Base-by-base conservation (phyloP, 2,329 filamentous ascomycete species). In the Elsinoe perseae region DNA sequence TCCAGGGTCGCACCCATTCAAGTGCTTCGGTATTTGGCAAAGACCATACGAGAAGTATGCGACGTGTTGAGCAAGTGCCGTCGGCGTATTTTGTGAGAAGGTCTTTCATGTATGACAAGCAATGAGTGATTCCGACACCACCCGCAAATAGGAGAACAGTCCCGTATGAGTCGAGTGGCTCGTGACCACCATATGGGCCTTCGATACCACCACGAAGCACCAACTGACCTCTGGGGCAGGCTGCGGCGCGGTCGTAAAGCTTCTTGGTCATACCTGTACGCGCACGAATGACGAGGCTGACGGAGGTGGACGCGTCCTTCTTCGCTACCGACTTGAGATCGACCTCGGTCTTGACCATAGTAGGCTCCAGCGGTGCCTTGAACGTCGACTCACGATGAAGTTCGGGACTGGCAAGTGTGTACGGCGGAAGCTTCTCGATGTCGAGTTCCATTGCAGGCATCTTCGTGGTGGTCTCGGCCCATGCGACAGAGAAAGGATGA, bases 101-200 rank as follows among this genome's bases (percentile, higher is more conserved):
- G 61, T 89, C 81, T 57, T 84, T 82, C 36, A 91, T 80, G 67
- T 88, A 86, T 54, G 85, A 85, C 23, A 90, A 82, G 61, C 86
- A 85, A 64, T 92, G 87, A 1, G 87, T 89, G 64, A 92, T 87
- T 60, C 87, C 87, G 10, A 91, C 85, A 64, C 87, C 87, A 57
- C 86, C 87, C 0, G 87, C 87, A 66, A 92, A 88, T 36, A 92
- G 79, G 69, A 91, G 81, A 27, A 86, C 83, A 0, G 86, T 89
- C 61, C 87, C 87, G 69, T 89, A 91, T 1, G 85, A 89, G 59
- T 84, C 78, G 67, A 91, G 77, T 61, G 75, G 77, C 67, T 89
- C 84, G 66, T 84, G 77, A 34, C 83, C 85, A 50, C 86, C 79
- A 65, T 92, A 92, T 0, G 87, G 87, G 0, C 87, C 87, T 70